A percentile compares a stretch with the other conserved stretches of the same genome.
Evolutionary conservation across 2,329 filamentous ascomycete species (phyloP).

Genomic region (Aureobasidium sp.): DNA sequence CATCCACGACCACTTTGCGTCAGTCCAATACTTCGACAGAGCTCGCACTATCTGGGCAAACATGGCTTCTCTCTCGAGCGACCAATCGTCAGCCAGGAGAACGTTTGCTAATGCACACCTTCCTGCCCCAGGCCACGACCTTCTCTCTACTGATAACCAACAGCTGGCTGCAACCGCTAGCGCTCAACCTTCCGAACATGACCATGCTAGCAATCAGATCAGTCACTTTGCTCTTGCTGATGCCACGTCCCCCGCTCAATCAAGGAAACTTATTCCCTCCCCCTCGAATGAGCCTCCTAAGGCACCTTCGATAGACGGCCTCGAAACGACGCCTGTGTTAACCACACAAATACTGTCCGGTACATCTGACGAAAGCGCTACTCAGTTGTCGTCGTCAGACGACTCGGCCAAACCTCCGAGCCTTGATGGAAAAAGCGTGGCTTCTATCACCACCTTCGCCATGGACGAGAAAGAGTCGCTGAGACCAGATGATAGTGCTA

Average conservation of each 20-base stretch:
- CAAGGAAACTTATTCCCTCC: background rate
- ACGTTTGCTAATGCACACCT: conserved; percentile 68
- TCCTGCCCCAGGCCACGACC: background rate
- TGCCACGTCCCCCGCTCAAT: background rate
- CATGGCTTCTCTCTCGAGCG: conserved; percentile 30
- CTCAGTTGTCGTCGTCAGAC: conserved; percentile 46
- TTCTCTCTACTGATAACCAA: conserved; percentile 18
- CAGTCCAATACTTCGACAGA: conserved; percentile 17
- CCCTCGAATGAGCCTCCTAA: background rate
- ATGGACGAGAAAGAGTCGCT: conserved; percentile 94
- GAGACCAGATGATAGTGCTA: conserved; percentile 90
- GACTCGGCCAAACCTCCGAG: conserved; percentile 77
- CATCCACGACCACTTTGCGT: conserved; percentile 3
- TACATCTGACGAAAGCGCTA: conserved; percentile 36
- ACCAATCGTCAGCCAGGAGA: conserved; percentile 41
- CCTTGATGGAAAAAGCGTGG: conserved; percentile 87
- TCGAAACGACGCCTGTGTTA: conserved; percentile 2
- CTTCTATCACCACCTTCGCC: conserved; percentile 90
- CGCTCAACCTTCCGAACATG: conserved; percentile 20
- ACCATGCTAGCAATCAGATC: background rate
- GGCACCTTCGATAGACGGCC: background rate
- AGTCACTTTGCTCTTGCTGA: background rate
- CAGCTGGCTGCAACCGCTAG: conserved; percentile 37
- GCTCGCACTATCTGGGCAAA: conserved; percentile 18
- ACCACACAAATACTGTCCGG: conserved; percentile 1